Conservation (phyloP, 73 alveolate genomes). For the Paraurostyla sp. region DNA sequence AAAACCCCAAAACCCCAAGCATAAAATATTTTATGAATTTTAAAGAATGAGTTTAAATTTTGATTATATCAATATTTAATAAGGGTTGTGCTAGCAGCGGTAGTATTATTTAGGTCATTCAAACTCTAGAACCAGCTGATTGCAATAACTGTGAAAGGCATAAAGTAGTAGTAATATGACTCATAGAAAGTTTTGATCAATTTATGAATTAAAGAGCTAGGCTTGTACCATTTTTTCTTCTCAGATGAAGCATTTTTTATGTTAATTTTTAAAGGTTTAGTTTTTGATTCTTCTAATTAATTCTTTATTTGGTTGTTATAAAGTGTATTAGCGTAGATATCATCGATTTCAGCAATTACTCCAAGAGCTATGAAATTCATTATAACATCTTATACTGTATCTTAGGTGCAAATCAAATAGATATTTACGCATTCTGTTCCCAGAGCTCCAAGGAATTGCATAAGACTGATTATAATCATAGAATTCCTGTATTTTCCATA, state of each 20-base stretch:
- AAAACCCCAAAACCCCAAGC: too few species aligned
- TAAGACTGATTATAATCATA: background rate
- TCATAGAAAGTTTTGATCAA: background rate
- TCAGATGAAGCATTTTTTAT: background rate
- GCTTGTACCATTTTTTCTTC: background rate
- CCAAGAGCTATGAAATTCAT: background rate
- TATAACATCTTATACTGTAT: background rate
- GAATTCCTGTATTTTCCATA: background rate
- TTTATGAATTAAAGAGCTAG: background rate
- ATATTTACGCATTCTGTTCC: background rate
- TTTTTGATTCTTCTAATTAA: background rate
- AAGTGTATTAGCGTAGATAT: slow-evolving; percentile 22
- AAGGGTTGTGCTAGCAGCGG: too few species aligned
- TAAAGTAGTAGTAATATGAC: background rate
- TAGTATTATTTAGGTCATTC: too few species aligned
- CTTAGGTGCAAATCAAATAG: background rate
- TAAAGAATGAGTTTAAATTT: too few species aligned
- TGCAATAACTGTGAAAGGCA: background rate
- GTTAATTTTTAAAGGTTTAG: background rate
- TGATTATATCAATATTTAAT: too few species aligned
- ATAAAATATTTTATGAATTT: too few species aligned
- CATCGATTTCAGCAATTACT: slow-evolving; percentile 39
- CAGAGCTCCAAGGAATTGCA: slow-evolving; percentile 3
- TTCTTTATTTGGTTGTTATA: background rate
- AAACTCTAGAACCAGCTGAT: background rate